Evolutionary conservation across 2,329 filamentous ascomycete species (phyloP), one percentile per base, ranked within the genome.

Genomic region (Colletotrichum filicis): DNA sequence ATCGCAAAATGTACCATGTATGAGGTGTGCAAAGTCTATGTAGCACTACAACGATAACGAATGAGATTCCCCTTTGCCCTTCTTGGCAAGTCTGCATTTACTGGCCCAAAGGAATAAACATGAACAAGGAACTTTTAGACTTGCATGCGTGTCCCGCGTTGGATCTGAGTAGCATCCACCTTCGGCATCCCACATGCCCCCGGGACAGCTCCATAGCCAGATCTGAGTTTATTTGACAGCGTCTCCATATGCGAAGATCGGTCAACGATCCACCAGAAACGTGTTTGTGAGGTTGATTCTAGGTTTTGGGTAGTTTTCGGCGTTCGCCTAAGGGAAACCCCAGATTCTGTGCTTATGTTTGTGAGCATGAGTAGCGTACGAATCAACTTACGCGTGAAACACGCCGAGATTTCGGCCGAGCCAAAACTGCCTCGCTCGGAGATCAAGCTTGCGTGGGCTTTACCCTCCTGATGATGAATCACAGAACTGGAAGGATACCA

Each of bases 1-100:
- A 1, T 9, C 65, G 24, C 14, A 26, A 16, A 26, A 61, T 11
- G 30, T 66, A 22, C 62, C 68, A 32, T 66, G 56, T 30, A 71
- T 71, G 68, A 60, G 68, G 30, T 71, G 62, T 49, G 59, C 68
- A 7, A 71, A 71, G 32, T 46, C 62, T 26, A 35, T 61, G 35
- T 56, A 66, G 26, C 7, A 61, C 12, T 30, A 37, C 32, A 30
- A 16, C 7, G 28, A 14, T 57, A 60, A 56, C 42, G 56, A 69
- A 37, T 42, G 22, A 70, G 26, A 63, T 57, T 55, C 46, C 57
- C 46, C 19, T 26, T 58, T 22, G 9, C 16, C 16, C 26, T 22
- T 35, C 49, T 64, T 53, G 61, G 37, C 37, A 42, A 42, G 6
- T 3, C 3, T 42, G 37, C 16, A 42, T 19, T 19, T 8, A 42